Evolutionary conservation across 2,329 filamentous ascomycete genomes (phyloP).

Genomic region (Biscogniauxia mediterranea): DNA sequence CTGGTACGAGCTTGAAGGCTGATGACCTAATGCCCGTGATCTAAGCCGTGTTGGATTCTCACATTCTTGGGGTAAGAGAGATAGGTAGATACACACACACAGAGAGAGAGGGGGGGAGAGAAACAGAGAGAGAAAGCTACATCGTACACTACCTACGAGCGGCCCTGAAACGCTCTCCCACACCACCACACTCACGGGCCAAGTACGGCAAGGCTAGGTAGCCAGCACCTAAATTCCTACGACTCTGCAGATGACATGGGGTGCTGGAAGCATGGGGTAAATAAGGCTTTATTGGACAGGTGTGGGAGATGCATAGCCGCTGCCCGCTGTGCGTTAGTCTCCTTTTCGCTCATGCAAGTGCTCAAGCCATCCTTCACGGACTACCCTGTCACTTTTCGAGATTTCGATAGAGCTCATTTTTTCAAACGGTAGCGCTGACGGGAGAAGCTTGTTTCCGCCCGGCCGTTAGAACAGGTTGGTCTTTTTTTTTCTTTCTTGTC

Average conservation of each 20-base stretch:
- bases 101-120: too few species aligned
- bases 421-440: constrained; percentile 23
- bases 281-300: constrained; percentile 29
- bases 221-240: constrained; percentile 14
- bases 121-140: too few species aligned
- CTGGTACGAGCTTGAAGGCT: background rate
- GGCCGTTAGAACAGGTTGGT: constrained; percentile 10
- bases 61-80: background rate
- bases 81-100: background rate
- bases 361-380: constrained; percentile 28
- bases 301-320: constrained; percentile 37
- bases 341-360: constrained; percentile 36
- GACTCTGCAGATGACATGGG: constrained; percentile 22
- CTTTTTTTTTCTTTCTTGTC: too few species aligned
- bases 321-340: constrained; percentile 37
- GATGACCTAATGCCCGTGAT: constrained; percentile 4
- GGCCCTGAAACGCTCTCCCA: constrained; percentile 13
- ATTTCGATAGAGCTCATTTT: constrained; percentile 5
- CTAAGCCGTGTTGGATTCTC: background rate
- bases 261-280: constrained; percentile 29
- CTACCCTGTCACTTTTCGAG: constrained; percentile 24
- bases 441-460: constrained; percentile 20
- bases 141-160: background rate
- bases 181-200: constrained; percentile 1
- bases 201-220: constrained; percentile 16